Conservation (phyloP, 2,329 filamentous ascomycete genomes). For the Rugonectria rugulosa region DNA sequence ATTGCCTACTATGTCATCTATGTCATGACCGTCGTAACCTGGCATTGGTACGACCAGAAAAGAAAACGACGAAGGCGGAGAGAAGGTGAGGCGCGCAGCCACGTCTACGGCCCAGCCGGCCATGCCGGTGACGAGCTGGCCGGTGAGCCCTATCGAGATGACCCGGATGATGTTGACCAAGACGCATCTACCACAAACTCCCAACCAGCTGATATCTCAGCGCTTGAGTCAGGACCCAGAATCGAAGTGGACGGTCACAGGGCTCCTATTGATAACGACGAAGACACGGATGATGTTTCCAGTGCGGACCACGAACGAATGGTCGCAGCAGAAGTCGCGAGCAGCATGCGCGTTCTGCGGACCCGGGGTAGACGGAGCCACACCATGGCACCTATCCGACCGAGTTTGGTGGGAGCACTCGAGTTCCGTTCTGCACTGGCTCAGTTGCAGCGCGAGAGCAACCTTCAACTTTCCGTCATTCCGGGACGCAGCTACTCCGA, state of each 20-base stretch:
- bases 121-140: slow-evolving; percentile 61
- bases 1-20: slow-evolving; percentile 92
- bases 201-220: slow-evolving; percentile 48
- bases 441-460: slow-evolving; percentile 84
- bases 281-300: slow-evolving; percentile 49
- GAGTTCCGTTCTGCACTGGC: slow-evolving; percentile 92
- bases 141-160: slow-evolving; percentile 69
- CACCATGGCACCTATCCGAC: slow-evolving; percentile 85
- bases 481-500: slow-evolving; percentile 65
- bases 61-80: slow-evolving; percentile 66
- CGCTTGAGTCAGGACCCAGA: slow-evolving; percentile 54
- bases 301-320: slow-evolving; percentile 66
- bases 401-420: slow-evolving; percentile 89
- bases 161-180: slow-evolving; percentile 50
- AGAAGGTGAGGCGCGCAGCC: slow-evolving; percentile 76
- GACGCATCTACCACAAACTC: slow-evolving; percentile 23
- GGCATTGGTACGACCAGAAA: slow-evolving; percentile 85
- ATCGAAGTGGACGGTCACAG: slow-evolving; percentile 55
- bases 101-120: slow-evolving; percentile 68
- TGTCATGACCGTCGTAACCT: slow-evolving; percentile 84
- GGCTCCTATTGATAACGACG: slow-evolving; percentile 45
- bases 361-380: slow-evolving; percentile 71
- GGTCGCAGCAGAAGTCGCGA: slow-evolving; percentile 83
- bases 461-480: slow-evolving; percentile 74
- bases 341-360: slow-evolving; percentile 88